A percentile compares a stretch with the other conserved stretches of the same genome.
These are phyloP conservation scores for Raphanus sativus DNA, from an alignment of 345 rosid genomes.

Conservation along the genomic window DNA sequence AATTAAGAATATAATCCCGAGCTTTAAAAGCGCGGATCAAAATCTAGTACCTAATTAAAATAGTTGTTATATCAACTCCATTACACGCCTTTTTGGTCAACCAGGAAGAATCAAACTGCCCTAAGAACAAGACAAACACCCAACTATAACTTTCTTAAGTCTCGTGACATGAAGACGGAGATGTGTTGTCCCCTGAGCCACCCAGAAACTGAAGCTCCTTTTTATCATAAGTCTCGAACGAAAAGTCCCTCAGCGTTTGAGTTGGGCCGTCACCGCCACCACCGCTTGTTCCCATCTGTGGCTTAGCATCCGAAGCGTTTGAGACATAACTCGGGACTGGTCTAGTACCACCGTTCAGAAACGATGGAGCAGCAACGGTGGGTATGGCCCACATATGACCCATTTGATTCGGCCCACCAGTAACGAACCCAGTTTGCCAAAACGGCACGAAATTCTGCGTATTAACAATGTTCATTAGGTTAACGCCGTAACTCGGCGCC, in stretches of 20 bases:
- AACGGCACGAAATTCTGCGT: conserved; percentile 52
- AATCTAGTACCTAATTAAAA: not conserved
- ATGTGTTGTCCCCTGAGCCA: conserved; percentile 28
- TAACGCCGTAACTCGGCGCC: conserved; percentile 23
- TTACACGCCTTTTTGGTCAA: not conserved
- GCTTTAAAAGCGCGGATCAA: no score
- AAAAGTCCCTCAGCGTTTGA: conserved; percentile 52
- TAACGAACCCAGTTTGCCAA: conserved; percentile 42
- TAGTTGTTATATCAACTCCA: not conserved
- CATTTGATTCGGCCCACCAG: conserved; percentile 39
- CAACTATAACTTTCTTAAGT: conserved; percentile 5
- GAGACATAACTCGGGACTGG: conserved; percentile 50
- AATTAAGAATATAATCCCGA: no score
- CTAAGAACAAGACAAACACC: not conserved
- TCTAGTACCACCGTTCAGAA: conserved; percentile 38
- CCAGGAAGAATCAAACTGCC: conserved; percentile 9
- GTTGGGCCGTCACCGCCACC: not conserved
- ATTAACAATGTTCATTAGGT: conserved; percentile 1
- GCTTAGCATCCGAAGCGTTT: conserved; percentile 1
- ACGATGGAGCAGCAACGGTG: conserved; percentile 37
- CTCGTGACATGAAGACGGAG: conserved; percentile 39
- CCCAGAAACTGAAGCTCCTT: conserved; percentile 69
- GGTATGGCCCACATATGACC: conserved; percentile 59
- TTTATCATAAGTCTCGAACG: conserved; percentile 65
- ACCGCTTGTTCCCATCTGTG: not conserved